Percentiles rank a stretch among this genome's conserved stretches.
Conservation (phyloP, 495 filamentous ascomycete species). For the Neurospora sp. region DNA sequence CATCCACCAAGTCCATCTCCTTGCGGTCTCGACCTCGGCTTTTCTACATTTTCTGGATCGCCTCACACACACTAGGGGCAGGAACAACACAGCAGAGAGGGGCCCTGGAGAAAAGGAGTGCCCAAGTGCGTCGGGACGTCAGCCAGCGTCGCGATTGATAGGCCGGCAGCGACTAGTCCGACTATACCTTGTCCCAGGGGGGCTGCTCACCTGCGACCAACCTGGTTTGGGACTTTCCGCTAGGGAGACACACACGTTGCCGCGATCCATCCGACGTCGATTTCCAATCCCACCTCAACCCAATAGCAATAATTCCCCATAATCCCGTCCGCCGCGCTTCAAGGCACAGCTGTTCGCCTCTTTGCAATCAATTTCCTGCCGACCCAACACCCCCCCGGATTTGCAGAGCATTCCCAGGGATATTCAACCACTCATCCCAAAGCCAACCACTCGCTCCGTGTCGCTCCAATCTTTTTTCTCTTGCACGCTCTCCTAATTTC, state of each 20-base stretch:
- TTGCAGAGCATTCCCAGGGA: slow-evolving; percentile 9
- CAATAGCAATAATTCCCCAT: background rate
- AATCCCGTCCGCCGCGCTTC: slow-evolving; percentile 3
- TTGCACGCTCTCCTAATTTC: background rate
- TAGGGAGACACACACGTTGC: background rate
- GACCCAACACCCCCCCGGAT: slow-evolving; percentile 10
- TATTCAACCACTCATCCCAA: background rate
- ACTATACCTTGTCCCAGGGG: background rate
- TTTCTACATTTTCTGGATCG: background rate
- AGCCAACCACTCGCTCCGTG: background rate
- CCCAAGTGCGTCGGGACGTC: background rate
- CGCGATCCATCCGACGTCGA: background rate
- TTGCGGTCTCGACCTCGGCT: background rate
- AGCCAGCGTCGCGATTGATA: background rate
- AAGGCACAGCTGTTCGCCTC: background rate
- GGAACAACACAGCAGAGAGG: background rate
- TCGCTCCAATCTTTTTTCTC: slow-evolving; percentile 4
- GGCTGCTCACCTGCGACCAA: background rate
- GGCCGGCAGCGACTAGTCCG: background rate
- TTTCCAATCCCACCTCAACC: background rate
- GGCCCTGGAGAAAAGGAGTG: background rate
- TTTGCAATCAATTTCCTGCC: slow-evolving; percentile 9
- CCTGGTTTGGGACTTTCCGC: background rate
- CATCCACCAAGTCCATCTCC: background rate
- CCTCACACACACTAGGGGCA: background rate